These are phyloP conservation scores for Lachancea sp. DNA, from an alignment of 805 yeast genomes.

Conservation along the genomic window DNA sequence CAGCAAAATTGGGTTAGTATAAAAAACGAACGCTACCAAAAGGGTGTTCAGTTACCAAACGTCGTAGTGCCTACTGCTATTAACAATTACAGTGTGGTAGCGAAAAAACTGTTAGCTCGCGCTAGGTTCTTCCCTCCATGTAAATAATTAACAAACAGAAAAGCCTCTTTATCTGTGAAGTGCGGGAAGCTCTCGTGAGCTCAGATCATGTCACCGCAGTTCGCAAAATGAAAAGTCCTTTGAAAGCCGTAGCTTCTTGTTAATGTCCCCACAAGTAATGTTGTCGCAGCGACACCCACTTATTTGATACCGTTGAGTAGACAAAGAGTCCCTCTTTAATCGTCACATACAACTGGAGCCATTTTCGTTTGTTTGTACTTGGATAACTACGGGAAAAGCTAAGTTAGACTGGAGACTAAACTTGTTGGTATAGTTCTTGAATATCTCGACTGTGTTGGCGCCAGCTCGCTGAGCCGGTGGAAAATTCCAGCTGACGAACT, in stretches of 20 bases:
- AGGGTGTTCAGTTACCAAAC: slow-evolving; percentile 15
- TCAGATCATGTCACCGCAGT: background rate
- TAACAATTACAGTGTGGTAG: slow-evolving; percentile 30
- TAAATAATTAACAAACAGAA: slow-evolving; percentile 31
- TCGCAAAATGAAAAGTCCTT: background rate
- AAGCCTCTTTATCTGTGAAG: slow-evolving; percentile 11
- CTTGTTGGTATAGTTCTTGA: too few species aligned
- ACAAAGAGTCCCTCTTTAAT: background rate
- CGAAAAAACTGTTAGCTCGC: too few species aligned
- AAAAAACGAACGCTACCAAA: background rate
- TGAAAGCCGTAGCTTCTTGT: background rate
- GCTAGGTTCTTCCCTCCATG: slow-evolving; percentile 9
- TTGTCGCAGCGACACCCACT: slow-evolving; percentile 1
- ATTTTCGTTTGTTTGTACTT: slow-evolving; percentile 32
- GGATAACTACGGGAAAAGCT: too few species aligned
- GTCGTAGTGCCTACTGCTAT: slow-evolving; percentile 33
- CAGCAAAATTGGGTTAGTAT: slow-evolving; percentile 15
- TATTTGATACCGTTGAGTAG: background rate
- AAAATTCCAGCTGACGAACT: too few species aligned
- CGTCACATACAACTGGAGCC: slow-evolving; percentile 88
- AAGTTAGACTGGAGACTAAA: too few species aligned
- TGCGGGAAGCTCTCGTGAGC: too few species aligned
- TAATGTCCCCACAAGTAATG: background rate
- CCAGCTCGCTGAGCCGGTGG: too few species aligned
- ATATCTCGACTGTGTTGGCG: too few species aligned